Percentiles rank a stretch among this genome's conserved stretches.
These are phyloP conservation scores for Citrus glauca DNA, from an alignment of 345 rosid species.

Conservation along the genomic window DNA sequence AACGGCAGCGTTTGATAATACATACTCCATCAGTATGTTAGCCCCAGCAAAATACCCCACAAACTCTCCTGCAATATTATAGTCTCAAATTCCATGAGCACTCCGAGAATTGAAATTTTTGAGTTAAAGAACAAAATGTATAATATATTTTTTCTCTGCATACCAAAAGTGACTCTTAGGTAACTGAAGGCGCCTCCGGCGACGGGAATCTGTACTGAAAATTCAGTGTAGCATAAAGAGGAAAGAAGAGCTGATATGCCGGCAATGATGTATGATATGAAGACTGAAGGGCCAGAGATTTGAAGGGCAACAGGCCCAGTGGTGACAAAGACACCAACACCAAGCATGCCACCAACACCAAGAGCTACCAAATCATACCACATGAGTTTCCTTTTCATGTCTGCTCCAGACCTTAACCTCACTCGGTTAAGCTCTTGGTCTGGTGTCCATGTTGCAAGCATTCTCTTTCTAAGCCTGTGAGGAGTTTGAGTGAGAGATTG, in stretches of 20 bases:
- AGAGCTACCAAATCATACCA: slow-evolving; percentile 90
- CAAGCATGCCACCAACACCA: slow-evolving; percentile 94
- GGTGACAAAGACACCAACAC: slow-evolving; percentile 87
- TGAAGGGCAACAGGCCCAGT: slow-evolving; percentile 67
- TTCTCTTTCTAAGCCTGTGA: slow-evolving; percentile 71
- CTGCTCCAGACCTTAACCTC: slow-evolving; percentile 88
- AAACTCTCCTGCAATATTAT: slow-evolving; percentile 59
- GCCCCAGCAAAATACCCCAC: slow-evolving; percentile 86
- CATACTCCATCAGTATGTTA: slow-evolving; percentile 87
- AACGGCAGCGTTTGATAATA: slow-evolving; percentile 89
- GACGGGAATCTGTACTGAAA: slow-evolving; percentile 87
- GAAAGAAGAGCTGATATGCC: slow-evolving; percentile 85
- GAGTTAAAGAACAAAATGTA: slow-evolving; percentile 1
- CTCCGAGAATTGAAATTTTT: slow-evolving; percentile 1
- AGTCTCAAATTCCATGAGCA: background rate
- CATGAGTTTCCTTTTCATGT: slow-evolving; percentile 83
- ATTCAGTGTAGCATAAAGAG: slow-evolving; percentile 89
- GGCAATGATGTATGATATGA: slow-evolving; percentile 77
- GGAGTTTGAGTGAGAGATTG: slow-evolving; percentile 79
- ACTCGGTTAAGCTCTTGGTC: slow-evolving; percentile 82
- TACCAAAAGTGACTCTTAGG: slow-evolving; percentile 92
- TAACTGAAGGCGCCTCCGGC: slow-evolving; percentile 98
- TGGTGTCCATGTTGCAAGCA: slow-evolving; percentile 94
- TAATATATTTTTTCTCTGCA: background rate
- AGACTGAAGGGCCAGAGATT: slow-evolving; percentile 74